Conservation (phyloP, 73 alveolate genomes). For the Effrenium voratum region DNA sequence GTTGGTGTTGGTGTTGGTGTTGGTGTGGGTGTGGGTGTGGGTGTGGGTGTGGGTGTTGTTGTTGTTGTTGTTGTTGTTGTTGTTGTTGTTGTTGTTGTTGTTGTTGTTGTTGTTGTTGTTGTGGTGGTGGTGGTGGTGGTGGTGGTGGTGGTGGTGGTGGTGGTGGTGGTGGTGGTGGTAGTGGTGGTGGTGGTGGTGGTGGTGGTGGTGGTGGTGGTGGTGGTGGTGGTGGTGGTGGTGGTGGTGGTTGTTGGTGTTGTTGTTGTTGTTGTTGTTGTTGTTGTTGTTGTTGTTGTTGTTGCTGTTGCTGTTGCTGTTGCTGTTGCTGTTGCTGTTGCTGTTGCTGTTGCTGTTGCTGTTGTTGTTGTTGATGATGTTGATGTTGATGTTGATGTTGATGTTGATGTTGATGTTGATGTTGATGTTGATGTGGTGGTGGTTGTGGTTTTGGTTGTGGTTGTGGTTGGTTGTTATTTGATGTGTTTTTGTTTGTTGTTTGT, state of each 20-base stretch:
- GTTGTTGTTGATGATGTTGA: not conserved
- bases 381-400: not conserved
- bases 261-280: not conserved
- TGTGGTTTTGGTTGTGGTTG: not conserved
- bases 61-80: not conserved
- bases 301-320: slow-evolving; percentile 2
- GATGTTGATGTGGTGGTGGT: too few species aligned
- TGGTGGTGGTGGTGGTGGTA: not conserved
- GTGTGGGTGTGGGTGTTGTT: not conserved
- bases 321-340: slow-evolving; percentile 1
- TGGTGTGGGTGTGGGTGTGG: not conserved
- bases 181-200: not conserved
- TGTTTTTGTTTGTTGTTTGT: too few species aligned
- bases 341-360: not conserved
- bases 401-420: too few species aligned
- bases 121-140: not conserved
- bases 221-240: not conserved
- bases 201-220: not conserved
- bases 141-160: not conserved
- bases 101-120: not conserved
- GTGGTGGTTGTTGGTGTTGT: not conserved
- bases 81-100: not conserved
- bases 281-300: not conserved
- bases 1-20: not conserved
- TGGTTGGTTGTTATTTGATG: too few species aligned